A percentile compares a stretch with the other conserved stretches of the same genome.
Evolutionary conservation across 2,329 filamentous ascomycete genomes (phyloP).

Genomic region (Pestalotiopsis sp.): DNA sequence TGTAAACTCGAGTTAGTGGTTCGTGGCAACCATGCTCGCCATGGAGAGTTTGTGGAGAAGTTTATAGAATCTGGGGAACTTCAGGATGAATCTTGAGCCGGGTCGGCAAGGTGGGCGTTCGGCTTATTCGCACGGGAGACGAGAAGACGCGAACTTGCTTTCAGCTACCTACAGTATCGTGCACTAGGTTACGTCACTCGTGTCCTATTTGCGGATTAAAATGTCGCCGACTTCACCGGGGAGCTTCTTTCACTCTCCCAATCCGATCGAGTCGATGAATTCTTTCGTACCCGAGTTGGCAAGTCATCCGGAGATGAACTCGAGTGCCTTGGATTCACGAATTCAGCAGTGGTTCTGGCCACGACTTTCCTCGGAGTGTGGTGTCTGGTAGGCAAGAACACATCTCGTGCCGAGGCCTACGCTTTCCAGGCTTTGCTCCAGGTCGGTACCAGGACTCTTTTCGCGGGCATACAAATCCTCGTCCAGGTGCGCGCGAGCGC

Average conservation of each 20-base stretch:
- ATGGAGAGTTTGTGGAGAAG: background rate
- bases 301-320: too few relatives aligned
- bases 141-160: too few relatives aligned
- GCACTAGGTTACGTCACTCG: too few relatives aligned
- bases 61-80: background rate
- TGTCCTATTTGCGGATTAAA: too few relatives aligned
- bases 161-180: too few relatives aligned
- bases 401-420: constrained; percentile 19
- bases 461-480: constrained; percentile 28
- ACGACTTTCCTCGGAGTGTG: constrained; percentile 24
- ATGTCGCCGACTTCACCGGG: too few relatives aligned
- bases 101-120: background rate
- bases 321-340: too few relatives aligned
- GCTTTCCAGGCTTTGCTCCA: constrained; percentile 31
- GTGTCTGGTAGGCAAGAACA: constrained; percentile 18
- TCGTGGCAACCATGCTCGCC: background rate
- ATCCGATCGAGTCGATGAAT: too few relatives aligned
- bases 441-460: constrained; percentile 20
- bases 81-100: background rate
- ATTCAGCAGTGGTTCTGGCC: constrained; percentile 20
- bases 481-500: constrained; percentile 32
- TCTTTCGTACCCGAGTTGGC: too few relatives aligned
- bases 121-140: background rate
- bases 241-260: too few relatives aligned
- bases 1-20: background rate